Percentiles rank a stretch among this genome's conserved stretches.
Evolutionary conservation across 805 yeast species (phyloP).

Genomic region (Schizosaccharomyces cryophilus): DNA sequence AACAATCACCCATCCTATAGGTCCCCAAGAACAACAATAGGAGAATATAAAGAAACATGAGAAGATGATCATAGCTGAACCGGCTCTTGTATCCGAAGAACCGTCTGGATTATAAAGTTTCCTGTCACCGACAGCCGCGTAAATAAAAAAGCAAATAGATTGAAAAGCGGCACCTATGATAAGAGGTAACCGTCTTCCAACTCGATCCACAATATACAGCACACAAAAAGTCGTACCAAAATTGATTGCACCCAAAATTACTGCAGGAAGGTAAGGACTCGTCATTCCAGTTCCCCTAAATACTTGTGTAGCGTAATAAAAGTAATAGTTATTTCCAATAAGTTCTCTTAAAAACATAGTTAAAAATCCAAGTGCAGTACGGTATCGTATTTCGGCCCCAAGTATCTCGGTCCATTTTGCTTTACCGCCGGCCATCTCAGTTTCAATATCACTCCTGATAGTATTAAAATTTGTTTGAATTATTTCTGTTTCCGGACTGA

Average conservation of each 20-base stretch:
- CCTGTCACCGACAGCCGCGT: slow-evolving; percentile 22
- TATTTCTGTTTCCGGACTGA: slow-evolving; percentile 11
- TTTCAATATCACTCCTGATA: slow-evolving; percentile 23
- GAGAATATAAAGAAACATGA: slow-evolving; percentile 28
- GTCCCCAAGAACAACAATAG: slow-evolving; percentile 36
- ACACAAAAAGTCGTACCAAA: slow-evolving; percentile 29
- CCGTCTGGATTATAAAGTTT: slow-evolving; percentile 15
- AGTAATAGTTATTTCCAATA: slow-evolving; percentile 42
- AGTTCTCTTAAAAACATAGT: slow-evolving; percentile 34
- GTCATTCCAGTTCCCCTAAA: slow-evolving; percentile 17
- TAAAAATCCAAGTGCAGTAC: slow-evolving; percentile 19
- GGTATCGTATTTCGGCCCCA: slow-evolving; percentile 17
- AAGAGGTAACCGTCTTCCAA: slow-evolving; percentile 26
- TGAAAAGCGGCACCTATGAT: slow-evolving; percentile 24
- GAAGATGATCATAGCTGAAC: slow-evolving; percentile 26
- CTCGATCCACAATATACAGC: slow-evolving; percentile 23
- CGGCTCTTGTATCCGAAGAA: slow-evolving; percentile 17
- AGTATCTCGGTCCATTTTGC: slow-evolving; percentile 29
- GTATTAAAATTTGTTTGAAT: slow-evolving; percentile 16
- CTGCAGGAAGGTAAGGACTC: slow-evolving; percentile 21
- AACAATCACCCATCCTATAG: slow-evolving; percentile 23
- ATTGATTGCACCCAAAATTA: slow-evolving; percentile 30
- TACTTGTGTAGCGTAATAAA: slow-evolving; percentile 37
- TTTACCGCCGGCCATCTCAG: slow-evolving; percentile 25
- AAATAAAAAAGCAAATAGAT: slow-evolving; percentile 29